A percentile compares a stretch with the other conserved stretches of the same genome.
phyloP scores from a whole-genome alignment of 176 grass and related monocot genomes.

The Raddia guianensis region DNA sequence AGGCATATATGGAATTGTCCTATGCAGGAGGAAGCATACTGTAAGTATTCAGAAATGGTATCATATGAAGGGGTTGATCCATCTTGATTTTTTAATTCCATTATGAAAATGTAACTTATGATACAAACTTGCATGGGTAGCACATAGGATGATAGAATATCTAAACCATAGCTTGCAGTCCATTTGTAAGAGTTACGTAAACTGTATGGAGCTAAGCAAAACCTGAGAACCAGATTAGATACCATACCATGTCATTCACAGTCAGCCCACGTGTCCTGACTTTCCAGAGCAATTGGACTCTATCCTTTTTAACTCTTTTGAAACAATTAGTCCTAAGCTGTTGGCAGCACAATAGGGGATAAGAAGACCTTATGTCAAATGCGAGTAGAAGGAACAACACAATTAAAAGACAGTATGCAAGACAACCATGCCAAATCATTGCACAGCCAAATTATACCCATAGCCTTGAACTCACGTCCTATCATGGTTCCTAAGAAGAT shows the following conservation, averaged over 20 bases:
- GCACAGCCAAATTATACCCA: neutral
- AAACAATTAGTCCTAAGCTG: constrained; percentile 86
- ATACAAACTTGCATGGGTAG: neutral
- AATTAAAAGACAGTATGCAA: neutral
- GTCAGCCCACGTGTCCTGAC: constrained; percentile 53
- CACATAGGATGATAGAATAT: neutral
- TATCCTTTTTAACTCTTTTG: constrained; percentile 65
- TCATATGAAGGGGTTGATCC: neutral
- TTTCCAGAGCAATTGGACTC: constrained; percentile 75
- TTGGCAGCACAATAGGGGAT: constrained; percentile 16
- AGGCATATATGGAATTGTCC: neutral
- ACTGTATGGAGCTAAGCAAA: neutral
- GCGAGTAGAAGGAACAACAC: neutral
- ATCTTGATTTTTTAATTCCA: neutral
- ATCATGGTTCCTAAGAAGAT: neutral
- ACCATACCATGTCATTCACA: constrained; percentile 69
- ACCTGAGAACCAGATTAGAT: neutral
- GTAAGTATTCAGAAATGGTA: constrained; percentile 10
- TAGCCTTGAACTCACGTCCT: neutral
- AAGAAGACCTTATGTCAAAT: neutral
- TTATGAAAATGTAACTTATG: constrained; percentile 1
- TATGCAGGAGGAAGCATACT: neutral
- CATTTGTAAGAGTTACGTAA: constrained; percentile 7
- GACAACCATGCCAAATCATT: neutral
- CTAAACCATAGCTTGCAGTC: neutral